A percentile compares a stretch with the other conserved stretches of the same genome.
Conservation (phyloP, 495 filamentous ascomycete species). For the Penicillium parvum region DNA sequence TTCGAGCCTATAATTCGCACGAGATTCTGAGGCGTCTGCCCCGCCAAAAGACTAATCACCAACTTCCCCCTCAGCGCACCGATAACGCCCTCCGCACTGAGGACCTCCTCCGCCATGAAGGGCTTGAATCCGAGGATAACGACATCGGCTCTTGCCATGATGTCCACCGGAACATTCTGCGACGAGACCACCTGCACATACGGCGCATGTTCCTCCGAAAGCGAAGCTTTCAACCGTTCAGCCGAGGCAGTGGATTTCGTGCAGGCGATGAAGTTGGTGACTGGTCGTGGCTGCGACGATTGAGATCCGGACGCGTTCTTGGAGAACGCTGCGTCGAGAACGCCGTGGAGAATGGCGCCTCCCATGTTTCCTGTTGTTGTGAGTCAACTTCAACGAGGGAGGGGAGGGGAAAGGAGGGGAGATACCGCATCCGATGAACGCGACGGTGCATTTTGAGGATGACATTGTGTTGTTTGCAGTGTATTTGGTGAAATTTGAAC, state of each 20-base stretch:
- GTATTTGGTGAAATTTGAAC: not conserved
- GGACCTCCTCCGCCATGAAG: slow-evolving; percentile 30
- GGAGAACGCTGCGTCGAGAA: slow-evolving; percentile 30
- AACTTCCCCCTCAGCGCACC: slow-evolving; percentile 63
- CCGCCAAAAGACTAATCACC: slow-evolving; percentile 78
- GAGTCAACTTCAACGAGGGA: slow-evolving; percentile 1
- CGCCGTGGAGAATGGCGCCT: slow-evolving; percentile 32
- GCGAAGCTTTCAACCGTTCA: slow-evolving; percentile 6
- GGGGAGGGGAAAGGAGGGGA: not conserved
- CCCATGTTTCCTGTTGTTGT: slow-evolving; percentile 34
- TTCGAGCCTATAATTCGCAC: slow-evolving; percentile 53
- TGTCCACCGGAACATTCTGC: slow-evolving; percentile 15
- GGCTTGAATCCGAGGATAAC: slow-evolving; percentile 36
- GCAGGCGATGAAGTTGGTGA: slow-evolving; percentile 24
- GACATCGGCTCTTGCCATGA: slow-evolving; percentile 29
- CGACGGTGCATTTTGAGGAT: slow-evolving; percentile 8
- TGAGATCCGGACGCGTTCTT: not conserved
- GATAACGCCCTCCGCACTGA: slow-evolving; percentile 20
- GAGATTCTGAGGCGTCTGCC: slow-evolving; percentile 65
- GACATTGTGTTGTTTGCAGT: slow-evolving; percentile 2
- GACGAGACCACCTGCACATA: slow-evolving; percentile 16
- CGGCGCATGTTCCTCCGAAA: slow-evolving; percentile 8
- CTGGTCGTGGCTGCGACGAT: slow-evolving; percentile 4
- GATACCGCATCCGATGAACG: slow-evolving; percentile 27
- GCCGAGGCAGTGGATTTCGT: slow-evolving; percentile 30